Conservation (phyloP, 352 stramenopile genomes). For the Pythium plurisporium region DNA sequence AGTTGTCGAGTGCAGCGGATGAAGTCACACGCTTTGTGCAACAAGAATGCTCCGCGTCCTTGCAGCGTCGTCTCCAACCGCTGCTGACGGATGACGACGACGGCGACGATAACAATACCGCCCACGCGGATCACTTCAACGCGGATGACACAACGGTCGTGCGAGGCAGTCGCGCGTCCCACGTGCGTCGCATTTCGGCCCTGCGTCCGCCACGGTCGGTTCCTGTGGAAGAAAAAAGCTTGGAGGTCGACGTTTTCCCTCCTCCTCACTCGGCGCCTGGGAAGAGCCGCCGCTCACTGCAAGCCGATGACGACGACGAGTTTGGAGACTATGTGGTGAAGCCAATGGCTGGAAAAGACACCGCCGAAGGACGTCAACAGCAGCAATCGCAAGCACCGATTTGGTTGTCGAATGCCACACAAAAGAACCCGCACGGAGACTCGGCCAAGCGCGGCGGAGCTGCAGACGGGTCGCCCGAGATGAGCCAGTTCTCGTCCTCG, state of each 20-base stretch:
- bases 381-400: conserved; percentile 43
- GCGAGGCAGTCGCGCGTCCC: conserved; percentile 61
- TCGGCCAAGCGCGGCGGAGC: not conserved
- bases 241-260: conserved; percentile 58
- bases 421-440: not conserved
- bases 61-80: conserved; percentile 55
- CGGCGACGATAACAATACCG: conserved; percentile 28
- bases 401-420: conserved; percentile 41
- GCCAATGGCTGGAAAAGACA: conserved; percentile 1
- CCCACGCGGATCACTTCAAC: conserved; percentile 50
- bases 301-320: conserved; percentile 16
- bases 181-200: conserved; percentile 66
- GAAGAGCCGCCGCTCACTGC: conserved; percentile 38
- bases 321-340: conserved; percentile 27
- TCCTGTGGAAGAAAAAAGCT: conserved; percentile 56
- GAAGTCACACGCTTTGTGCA: conserved; percentile 47
- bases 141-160: conserved; percentile 52
- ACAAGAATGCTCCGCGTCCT: conserved; percentile 45
- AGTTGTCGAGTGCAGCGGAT: conserved; percentile 19
- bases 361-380: not conserved
- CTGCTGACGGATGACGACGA: conserved; percentile 35
- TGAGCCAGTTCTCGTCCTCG: conserved; percentile 3
- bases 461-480: not conserved
- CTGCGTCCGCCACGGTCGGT: conserved; percentile 61
- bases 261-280: conserved; percentile 64